phyloP scores from a whole-genome alignment of 768 basidiomycete species.

The Russula brevipes region DNA sequence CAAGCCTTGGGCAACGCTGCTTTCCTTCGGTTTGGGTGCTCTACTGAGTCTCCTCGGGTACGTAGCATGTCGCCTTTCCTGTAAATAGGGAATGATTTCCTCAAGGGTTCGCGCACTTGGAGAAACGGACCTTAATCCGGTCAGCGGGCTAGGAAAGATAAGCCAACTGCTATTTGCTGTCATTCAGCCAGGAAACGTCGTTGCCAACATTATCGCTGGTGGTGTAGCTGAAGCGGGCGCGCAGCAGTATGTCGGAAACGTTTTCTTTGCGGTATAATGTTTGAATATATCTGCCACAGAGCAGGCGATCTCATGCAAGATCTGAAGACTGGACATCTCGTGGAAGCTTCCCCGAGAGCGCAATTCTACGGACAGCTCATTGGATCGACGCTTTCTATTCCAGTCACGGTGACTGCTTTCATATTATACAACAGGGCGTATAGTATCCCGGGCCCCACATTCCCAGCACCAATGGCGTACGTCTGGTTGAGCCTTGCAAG shows the following conservation, averaged over 20 bases:
- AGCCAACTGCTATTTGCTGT: constrained; percentile 92
- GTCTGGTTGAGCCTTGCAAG: constrained; percentile 84
- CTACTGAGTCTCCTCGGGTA: constrained; percentile 88
- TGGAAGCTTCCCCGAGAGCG: constrained; percentile 84
- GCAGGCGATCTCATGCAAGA: constrained; percentile 99
- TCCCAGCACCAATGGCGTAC: constrained; percentile 92
- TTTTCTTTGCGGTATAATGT: background rate
- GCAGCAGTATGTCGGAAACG: constrained; percentile 56
- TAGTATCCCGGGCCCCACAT: constrained; percentile 86
- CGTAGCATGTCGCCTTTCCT: constrained; percentile 4
- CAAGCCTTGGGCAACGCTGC: constrained; percentile 88
- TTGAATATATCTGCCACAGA: constrained; percentile 37
- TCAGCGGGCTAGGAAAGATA: constrained; percentile 91
- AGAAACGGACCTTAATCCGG: constrained; percentile 92
- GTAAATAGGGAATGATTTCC: constrained; percentile 1
- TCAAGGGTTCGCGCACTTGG: constrained; percentile 85
- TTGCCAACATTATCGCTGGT: constrained; percentile 97
- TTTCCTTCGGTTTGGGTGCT: constrained; percentile 79
- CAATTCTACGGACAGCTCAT: constrained; percentile 94
- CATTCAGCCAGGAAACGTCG: constrained; percentile 89
- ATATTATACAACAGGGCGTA: constrained; percentile 84
- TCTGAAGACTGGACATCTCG: constrained; percentile 93
- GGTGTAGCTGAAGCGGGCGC: constrained; percentile 97
- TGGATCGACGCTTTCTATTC: constrained; percentile 80
- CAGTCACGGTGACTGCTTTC: constrained; percentile 86